Base-by-base conservation (phyloP, 371 early-diverging fungal genomes). In the Coemansia sp. region DNA sequence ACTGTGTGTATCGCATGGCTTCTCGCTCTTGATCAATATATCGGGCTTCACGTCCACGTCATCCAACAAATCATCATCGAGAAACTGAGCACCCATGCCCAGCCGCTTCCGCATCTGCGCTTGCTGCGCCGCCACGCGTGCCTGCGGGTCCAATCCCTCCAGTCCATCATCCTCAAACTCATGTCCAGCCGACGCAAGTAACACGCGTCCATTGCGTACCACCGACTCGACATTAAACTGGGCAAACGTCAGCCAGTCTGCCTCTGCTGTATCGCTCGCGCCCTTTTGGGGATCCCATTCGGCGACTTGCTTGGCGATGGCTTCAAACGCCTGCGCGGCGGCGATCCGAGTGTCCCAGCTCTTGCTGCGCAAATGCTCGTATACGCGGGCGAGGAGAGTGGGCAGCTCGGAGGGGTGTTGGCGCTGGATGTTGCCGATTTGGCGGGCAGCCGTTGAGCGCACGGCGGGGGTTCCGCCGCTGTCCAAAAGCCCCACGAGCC, bases 261-360 rank as follows among this genome's bases (percentile, higher is more conserved):
- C 54, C 70, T 3, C 69, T 56, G 11, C 60, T 55, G 4, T 48
- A 39, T 1, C 61, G 2, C 16, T 21, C 14, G 16, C 57, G 16
- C 47, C 51, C 5, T 7, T 47, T n/a, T 3, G 29, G 39, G 92
- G 91, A 70, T 89, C 83, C 95, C 95, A 95, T 21, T 83, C 84
- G 14, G 91, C 86, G 5, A 95, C 94, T 72, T 94, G 89, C 40
- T 84, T 80, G 34, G 94, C 93, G 69, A 98, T 95, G 7, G 91
- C 92, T 59, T 93, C 93, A 5, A 98, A 79, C 21, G 98, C 97
- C 62, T 88, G 87, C 1, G 92, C 92, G 4, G 95, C 96, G 21
- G 98, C 98, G 61, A 89, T 85, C n/a, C 98, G 92, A 14, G 97
- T 94, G 64, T 95, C 96, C 98, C 98, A 97, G 64, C 85, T 87